phyloP scores from a whole-genome alignment of 2,329 filamentous ascomycete genomes.

The Exophiala oligosperma region DNA sequence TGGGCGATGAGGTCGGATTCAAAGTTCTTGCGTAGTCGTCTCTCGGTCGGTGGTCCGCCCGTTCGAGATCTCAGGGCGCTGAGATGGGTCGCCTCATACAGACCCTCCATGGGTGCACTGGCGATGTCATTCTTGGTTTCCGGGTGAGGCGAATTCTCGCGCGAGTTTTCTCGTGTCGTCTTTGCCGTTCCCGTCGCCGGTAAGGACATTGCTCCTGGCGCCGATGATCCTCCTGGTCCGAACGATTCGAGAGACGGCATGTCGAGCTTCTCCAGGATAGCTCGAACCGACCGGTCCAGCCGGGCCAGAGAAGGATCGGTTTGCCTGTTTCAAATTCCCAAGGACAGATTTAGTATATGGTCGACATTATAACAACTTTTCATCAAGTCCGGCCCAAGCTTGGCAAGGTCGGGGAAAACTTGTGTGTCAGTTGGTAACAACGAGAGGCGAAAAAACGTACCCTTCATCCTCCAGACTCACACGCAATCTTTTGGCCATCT shows the following conservation, averaged over 20 bases:
- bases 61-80: conserved; percentile 27
- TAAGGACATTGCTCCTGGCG: too few species aligned
- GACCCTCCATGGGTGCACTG: conserved; percentile 53
- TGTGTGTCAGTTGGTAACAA: too few species aligned
- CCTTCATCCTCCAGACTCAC: conserved; percentile 27
- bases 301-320: conserved; percentile 26
- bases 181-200: conserved; percentile 16
- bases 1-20: conserved; percentile 28
- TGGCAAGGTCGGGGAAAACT: too few species aligned
- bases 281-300: conserved; percentile 27
- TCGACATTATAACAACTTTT: too few species aligned
- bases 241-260: conserved; percentile 27
- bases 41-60: conserved; percentile 22
- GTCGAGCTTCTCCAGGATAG: conserved; percentile 27
- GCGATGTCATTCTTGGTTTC: conserved; percentile 39
- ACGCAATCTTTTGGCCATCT: conserved; percentile 27
- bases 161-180: conserved; percentile 28
- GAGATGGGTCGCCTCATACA: conserved; percentile 57
- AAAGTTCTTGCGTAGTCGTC: conserved; percentile 27
- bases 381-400: background rate
- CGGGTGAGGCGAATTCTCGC: conserved; percentile 17
- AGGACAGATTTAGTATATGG: too few species aligned
- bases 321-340: conserved; percentile 2
- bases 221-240: background rate
- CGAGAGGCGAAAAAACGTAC: background rate